phyloP scores from a whole-genome alignment of 1,284 basidiomycete species.

The Microbotryomycetes sp. region DNA sequence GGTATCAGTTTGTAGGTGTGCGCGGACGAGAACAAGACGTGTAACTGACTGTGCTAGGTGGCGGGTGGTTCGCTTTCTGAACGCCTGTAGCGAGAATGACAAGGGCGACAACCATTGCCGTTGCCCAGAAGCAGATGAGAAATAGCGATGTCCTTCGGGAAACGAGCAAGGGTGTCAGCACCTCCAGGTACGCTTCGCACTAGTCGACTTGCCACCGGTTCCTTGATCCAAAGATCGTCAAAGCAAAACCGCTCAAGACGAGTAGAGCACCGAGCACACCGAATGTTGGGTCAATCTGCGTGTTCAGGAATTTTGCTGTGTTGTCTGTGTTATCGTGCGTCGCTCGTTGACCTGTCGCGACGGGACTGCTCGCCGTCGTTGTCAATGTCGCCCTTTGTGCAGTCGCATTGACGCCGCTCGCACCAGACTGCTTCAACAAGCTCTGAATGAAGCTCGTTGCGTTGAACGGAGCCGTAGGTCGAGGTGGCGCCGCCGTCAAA shows the following conservation, averaged over 20 bases:
- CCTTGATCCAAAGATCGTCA: conserved; percentile 84
- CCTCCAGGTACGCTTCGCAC: conserved; percentile 19
- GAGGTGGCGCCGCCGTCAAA: not conserved
- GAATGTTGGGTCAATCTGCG: conserved; percentile 77
- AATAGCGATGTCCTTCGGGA: conserved; percentile 76
- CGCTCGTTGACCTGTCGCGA: not conserved
- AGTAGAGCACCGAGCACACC: conserved; percentile 80
- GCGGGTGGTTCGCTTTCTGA: conserved; percentile 69
- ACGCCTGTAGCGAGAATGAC: conserved; percentile 87
- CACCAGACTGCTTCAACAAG: too few species aligned
- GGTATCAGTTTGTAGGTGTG: not conserved
- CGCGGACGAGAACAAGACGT: too few species aligned
- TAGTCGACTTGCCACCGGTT: conserved; percentile 69
- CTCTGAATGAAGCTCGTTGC: not conserved
- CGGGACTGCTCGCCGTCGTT: not conserved
- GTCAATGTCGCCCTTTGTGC: not conserved
- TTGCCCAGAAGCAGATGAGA: conserved; percentile 79
- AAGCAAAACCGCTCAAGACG: conserved; percentile 80
- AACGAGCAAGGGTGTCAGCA: not conserved
- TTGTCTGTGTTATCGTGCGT: not conserved
- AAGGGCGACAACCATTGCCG: conserved; percentile 74
- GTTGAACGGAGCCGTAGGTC: not conserved
- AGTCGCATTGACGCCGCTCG: not conserved
- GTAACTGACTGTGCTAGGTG: conserved; percentile 38
- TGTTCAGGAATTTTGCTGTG: conserved; percentile 48